A percentile compares a stretch with the other conserved stretches of the same genome.
Evolutionary conservation across 495 filamentous ascomycete genomes (phyloP).

Genomic region (Talaromyces borbonicus): DNA sequence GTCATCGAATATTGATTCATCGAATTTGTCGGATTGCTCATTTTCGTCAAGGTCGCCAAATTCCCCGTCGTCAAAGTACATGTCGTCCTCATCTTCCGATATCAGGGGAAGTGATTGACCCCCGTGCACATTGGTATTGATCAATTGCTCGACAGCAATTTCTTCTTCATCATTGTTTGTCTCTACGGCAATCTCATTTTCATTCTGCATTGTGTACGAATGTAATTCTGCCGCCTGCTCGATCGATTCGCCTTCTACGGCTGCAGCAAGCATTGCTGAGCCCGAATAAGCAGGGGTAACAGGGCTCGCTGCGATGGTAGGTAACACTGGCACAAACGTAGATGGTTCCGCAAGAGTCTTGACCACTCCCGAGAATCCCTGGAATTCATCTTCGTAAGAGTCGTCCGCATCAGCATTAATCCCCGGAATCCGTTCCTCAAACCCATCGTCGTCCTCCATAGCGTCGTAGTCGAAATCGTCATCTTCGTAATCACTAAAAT

Average conservation of each 20-base stretch:
- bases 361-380: constrained; percentile 22
- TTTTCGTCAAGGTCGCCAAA: constrained; percentile 45
- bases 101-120: background rate
- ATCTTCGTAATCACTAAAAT: constrained; percentile 43
- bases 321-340: constrained; percentile 24
- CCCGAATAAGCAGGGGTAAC: constrained; percentile 17
- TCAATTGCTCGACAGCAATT: background rate
- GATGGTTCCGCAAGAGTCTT: constrained; percentile 26
- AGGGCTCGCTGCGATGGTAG: constrained; percentile 30
- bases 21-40: constrained; percentile 47
- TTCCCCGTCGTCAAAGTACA: constrained; percentile 76
- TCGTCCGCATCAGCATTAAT: constrained; percentile 59
- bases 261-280: constrained; percentile 1
- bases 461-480: constrained; percentile 63
- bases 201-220: background rate
- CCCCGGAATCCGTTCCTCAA: constrained; percentile 70
- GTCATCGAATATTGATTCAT: constrained; percentile 72
- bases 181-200: background rate
- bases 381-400: constrained; percentile 30
- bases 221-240: constrained; percentile 18
- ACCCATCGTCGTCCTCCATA: constrained; percentile 54
- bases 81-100: constrained; percentile 52
- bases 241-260: constrained; percentile 19
- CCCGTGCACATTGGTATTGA: background rate
- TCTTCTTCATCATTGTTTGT: background rate